Evolutionary conservation across 192 early-diverging fungal genomes (phyloP).

Genomic region (Podila minutissima): DNA sequence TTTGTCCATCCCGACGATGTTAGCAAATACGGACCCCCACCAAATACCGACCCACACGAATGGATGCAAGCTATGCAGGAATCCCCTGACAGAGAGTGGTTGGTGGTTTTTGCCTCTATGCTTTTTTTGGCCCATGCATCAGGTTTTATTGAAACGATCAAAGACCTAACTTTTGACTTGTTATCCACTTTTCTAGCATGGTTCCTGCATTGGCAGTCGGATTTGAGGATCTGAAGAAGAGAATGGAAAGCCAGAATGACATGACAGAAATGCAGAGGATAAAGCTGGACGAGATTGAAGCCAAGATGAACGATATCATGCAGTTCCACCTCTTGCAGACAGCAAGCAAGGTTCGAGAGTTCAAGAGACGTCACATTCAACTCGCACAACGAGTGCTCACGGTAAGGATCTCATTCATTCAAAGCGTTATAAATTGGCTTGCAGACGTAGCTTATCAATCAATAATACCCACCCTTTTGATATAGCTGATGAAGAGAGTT

Average conservation of each 20-base stretch:
- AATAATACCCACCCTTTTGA: not conserved
- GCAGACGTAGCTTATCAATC: not conserved
- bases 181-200: slow-evolving; percentile 64
- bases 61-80: slow-evolving; percentile 87
- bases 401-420: slow-evolving; percentile 52
- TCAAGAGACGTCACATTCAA: slow-evolving; percentile 79
- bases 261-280: slow-evolving; percentile 73
- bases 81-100: slow-evolving; percentile 91
- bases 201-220: slow-evolving; percentile 93
- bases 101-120: slow-evolving; percentile 6
- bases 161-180: not conserved
- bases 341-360: slow-evolving; percentile 76
- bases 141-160: not conserved
- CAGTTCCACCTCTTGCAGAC: slow-evolving; percentile 76
- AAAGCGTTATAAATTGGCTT: not conserved
- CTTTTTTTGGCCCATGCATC: not conserved
- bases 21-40: slow-evolving; percentile 77
- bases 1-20: slow-evolving; percentile 89
- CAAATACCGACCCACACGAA: slow-evolving; percentile 71
- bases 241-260: slow-evolving; percentile 80
- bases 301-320: slow-evolving; percentile 32
- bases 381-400: slow-evolving; percentile 78
- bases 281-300: slow-evolving; percentile 68
- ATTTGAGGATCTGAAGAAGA: slow-evolving; percentile 90
- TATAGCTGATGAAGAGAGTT: slow-evolving; percentile 86